Evolutionary conservation across 306 rosid genomes (phyloP).

Genomic region (Quercus berberidifolia): DNA sequence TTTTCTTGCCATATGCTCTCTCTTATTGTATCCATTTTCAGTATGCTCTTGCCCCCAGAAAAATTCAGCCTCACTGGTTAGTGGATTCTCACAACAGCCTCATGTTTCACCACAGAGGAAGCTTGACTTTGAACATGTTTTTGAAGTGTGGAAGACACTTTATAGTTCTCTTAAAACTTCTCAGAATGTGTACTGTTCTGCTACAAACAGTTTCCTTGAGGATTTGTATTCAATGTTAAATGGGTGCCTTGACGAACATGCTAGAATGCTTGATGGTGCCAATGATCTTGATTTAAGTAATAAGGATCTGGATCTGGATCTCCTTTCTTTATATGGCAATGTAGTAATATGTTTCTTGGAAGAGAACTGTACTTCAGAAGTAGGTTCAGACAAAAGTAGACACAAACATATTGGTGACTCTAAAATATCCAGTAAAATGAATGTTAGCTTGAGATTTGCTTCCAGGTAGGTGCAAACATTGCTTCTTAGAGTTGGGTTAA

Average conservation of each 20-base stretch:
- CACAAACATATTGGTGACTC: too few species aligned
- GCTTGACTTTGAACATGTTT: constrained; percentile 39
- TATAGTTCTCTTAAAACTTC: constrained; percentile 47
- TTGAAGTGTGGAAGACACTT: constrained; percentile 66
- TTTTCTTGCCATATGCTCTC: constrained; percentile 37
- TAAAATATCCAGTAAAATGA: too few species aligned
- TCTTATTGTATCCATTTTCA: constrained; percentile 64
- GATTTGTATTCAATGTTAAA: constrained; percentile 42
- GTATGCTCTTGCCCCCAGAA: constrained; percentile 34
- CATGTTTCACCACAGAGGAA: constrained; percentile 19
- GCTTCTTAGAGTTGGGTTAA: too few species aligned
- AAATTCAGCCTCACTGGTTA: constrained; percentile 29
- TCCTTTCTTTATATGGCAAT: too few species aligned
- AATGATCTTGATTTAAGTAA: too few species aligned
- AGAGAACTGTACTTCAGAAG: too few species aligned
- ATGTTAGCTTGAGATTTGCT: too few species aligned
- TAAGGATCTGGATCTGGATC: too few species aligned
- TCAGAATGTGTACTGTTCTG: constrained; percentile 32
- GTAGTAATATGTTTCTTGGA: too few species aligned
- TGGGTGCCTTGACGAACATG: neutral
- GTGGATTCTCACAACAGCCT: constrained; percentile 26
- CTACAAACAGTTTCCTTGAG: constrained; percentile 42
- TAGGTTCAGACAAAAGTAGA: too few species aligned
- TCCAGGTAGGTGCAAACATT: too few species aligned
- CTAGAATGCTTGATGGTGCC: too few species aligned